Base-by-base conservation (phyloP, 2,329 filamentous ascomycete species). In the Ceratocystis papillata region DNA sequence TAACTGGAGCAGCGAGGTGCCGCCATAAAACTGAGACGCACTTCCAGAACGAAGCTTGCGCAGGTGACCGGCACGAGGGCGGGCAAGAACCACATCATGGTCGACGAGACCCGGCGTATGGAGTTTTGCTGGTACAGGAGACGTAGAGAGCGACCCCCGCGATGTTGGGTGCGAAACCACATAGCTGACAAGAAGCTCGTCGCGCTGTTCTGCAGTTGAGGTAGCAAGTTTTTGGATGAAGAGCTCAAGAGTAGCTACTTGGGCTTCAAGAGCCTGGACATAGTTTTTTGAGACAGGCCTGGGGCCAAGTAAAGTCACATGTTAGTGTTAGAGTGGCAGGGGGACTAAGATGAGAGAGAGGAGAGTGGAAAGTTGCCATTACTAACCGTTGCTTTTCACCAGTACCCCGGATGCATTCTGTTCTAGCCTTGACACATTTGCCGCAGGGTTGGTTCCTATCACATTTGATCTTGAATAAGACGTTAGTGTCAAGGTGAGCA, bases 391-490 rank as follows among this genome's bases (percentile, higher is more conserved):
- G 75, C 70, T 77, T 78, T 69, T 78, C 77, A 5, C 77, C 76
- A 5, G 73, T 75, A 20, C 76, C 76, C 44, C 73, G 75, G n/a
- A 74, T 72, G 68, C 77, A 79, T 57, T 77, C 74, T 7, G 73
- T 74, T 22, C 74, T 73, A 5, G 76, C 75, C 69, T 77, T 76
- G 70, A 73, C 70, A 69, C 81, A 83, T 67, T 77, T 78, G 41
- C 76, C 77, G 70, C 81, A 83, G 12, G 81, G 81, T 15, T 76
- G 72, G 59, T 76, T 76, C 2, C 80, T 77, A 70, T 82, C 78
- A 71, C 81, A 83, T 74, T 81, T 83, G 46, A 83, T 78, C 75
- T 67, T 28, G 4, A n/a, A 46, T 25, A 28, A 10, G 28, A 48
- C 17, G 30, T 44, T 76, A 69, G 75, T 75, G 68, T 70, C 70